phyloP scores from a whole-genome alignment of 345 rosid species.

The Sonneratia alba region DNA sequence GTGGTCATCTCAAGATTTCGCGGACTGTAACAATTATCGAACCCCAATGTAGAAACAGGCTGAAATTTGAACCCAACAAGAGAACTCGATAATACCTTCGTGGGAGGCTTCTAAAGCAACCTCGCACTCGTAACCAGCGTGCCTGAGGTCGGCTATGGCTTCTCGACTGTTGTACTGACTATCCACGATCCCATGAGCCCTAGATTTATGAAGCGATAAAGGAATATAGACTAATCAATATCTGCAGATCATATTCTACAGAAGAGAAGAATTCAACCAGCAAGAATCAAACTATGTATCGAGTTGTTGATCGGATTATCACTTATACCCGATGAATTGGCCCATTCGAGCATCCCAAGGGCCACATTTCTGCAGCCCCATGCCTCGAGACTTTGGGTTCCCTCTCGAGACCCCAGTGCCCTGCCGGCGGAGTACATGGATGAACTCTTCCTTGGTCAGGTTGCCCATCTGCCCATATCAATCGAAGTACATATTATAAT shows the following conservation, averaged over 20 bases:
- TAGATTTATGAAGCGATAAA: slow-evolving; percentile 15
- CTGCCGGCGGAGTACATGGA: slow-evolving; percentile 52
- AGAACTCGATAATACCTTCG: slow-evolving; percentile 24
- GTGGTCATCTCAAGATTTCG: neutral
- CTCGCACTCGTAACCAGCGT: slow-evolving; percentile 17
- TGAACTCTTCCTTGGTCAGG: slow-evolving; percentile 52
- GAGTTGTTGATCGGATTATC: slow-evolving; percentile 12
- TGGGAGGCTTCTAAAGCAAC: slow-evolving; percentile 10
- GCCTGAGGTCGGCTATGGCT: slow-evolving; percentile 35
- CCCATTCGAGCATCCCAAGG: slow-evolving; percentile 60
- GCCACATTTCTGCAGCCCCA: slow-evolving; percentile 48
- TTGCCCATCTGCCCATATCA: slow-evolving; percentile 29
- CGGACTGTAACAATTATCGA: neutral
- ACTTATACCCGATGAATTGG: slow-evolving; percentile 55
- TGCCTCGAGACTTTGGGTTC: slow-evolving; percentile 49
- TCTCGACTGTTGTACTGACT: slow-evolving; percentile 45
- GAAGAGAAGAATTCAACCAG: no score
- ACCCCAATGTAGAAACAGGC: no score
- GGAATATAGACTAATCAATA: no score
- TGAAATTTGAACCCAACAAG: neutral
- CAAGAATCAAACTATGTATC: neutral
- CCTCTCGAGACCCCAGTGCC: slow-evolving; percentile 59
- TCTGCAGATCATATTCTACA: neutral
- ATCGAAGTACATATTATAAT: neutral
- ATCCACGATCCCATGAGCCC: slow-evolving; percentile 56